phyloP scores from a whole-genome alignment of 768 basidiomycete species.

The Suillus occidentalis region DNA sequence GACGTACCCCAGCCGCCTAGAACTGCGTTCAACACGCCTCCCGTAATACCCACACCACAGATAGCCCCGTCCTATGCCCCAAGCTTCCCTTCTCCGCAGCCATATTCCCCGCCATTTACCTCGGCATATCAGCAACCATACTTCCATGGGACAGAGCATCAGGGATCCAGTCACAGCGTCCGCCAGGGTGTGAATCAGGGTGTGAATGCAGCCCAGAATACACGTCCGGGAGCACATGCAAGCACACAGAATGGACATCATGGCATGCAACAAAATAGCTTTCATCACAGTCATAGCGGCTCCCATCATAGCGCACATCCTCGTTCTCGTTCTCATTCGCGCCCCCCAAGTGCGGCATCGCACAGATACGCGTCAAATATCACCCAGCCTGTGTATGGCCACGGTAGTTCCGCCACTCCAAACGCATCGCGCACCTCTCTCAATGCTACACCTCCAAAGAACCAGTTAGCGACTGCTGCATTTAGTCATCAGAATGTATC shows the following conservation, averaged over 20 bases:
- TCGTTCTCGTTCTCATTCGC: conserved; percentile 22
- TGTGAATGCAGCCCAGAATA: conserved; percentile 16
- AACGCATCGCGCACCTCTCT: conserved; percentile 24
- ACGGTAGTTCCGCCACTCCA: conserved; percentile 22
- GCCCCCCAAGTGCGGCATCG: conserved; percentile 32
- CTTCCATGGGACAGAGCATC: conserved; percentile 18
- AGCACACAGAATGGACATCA: conserved; percentile 1
- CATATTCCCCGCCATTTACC: conserved; percentile 4
- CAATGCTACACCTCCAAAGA: conserved; percentile 10
- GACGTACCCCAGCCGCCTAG: conserved; percentile 23
- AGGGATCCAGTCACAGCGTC: conserved; percentile 18
- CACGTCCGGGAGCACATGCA: conserved; percentile 9
- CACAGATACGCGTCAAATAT: conserved; percentile 30
- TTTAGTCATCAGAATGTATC: conserved; percentile 14
- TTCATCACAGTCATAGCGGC: conserved; percentile 11
- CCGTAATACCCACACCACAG: conserved; percentile 18
- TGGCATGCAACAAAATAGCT: conserved; percentile 6
- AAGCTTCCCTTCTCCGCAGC: conserved; percentile 4
- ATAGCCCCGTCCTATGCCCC: not conserved
- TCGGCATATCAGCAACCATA: not conserved
- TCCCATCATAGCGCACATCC: conserved; percentile 20
- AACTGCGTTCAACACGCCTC: conserved; percentile 14
- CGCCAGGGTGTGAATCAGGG: conserved; percentile 16
- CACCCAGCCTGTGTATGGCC: conserved; percentile 26
- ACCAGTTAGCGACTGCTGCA: not conserved